A percentile compares a stretch with the other conserved stretches of the same genome.
Conservation (phyloP, 129 eudicot genomes). For the Flaveria sonorensis region DNA sequence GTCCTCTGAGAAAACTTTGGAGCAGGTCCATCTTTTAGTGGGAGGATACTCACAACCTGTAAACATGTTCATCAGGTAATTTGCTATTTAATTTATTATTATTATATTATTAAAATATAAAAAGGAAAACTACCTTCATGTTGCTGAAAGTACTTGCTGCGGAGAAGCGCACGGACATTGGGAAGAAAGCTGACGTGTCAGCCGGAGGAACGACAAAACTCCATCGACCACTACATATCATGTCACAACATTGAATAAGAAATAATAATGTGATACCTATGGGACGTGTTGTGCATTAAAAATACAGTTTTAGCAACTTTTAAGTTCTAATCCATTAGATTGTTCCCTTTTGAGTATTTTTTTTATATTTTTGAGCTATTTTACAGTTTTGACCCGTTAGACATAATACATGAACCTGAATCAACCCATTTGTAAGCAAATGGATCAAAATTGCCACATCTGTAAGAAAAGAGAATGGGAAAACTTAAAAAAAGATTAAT, state of each 20-base stretch:
- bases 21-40: conserved; percentile 68
- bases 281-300: neutral
- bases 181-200: conserved; percentile 82
- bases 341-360: too few species aligned
- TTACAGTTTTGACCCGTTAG: neutral
- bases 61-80: conserved; percentile 1
- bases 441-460: too few species aligned
- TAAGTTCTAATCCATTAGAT: neutral
- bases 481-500: too few species aligned
- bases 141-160: conserved; percentile 85
- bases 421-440: neutral
- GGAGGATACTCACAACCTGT: conserved; percentile 71
- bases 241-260: conserved; percentile 7
- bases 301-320: neutral
- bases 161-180: conserved; percentile 84
- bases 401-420: neutral
- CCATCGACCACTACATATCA: conserved; percentile 77
- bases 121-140: conserved; percentile 60
- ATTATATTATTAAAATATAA: neutral
- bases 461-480: neutral
- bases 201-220: conserved; percentile 90
- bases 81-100: neutral
- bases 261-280: too few species aligned
- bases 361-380: neutral
- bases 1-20: conserved; percentile 86